phyloP scores from a whole-genome alignment of 2,329 filamentous ascomycete genomes.

The Phoma sp. region DNA sequence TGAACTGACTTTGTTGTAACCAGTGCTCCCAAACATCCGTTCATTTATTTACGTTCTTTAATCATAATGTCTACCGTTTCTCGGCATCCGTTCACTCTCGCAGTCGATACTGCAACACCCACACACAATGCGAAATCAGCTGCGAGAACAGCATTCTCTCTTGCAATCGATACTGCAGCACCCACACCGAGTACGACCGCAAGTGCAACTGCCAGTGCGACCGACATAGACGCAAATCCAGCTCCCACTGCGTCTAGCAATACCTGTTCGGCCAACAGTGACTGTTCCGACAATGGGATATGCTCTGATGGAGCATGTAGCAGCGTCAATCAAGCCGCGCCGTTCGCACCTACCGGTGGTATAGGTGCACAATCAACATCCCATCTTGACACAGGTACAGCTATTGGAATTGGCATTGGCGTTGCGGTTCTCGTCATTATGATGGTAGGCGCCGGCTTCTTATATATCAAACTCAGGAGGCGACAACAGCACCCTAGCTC shows the following conservation, averaged over 20 bases:
- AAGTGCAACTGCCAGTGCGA: not conserved
- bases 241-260: slow-evolving; percentile 19
- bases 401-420: slow-evolving; percentile 38
- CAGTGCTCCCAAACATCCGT: slow-evolving; percentile 5
- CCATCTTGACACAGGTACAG: slow-evolving; percentile 26
- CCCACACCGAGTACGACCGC: slow-evolving; percentile 10
- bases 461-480: slow-evolving; percentile 29
- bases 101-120: slow-evolving; percentile 22
- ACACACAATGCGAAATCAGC: slow-evolving; percentile 3
- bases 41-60: slow-evolving; percentile 27
- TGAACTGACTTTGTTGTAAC: not conserved
- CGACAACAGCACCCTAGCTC: slow-evolving; percentile 17
- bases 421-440: slow-evolving; percentile 28
- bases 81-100: slow-evolving; percentile 10
- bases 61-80: slow-evolving; percentile 39
- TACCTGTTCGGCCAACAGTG: slow-evolving; percentile 27
- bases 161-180: not conserved
- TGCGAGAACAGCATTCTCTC: not conserved
- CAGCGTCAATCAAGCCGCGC: slow-evolving; percentile 23
- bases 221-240: not conserved
- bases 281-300: slow-evolving; percentile 34
- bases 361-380: slow-evolving; percentile 22
- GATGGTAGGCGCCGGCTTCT: slow-evolving; percentile 28
- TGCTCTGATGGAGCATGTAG: slow-evolving; percentile 33
- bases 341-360: slow-evolving; percentile 24